phyloP scores from a whole-genome alignment of 1,284 basidiomycete species.

The Microstroma glucosiphilum region DNA sequence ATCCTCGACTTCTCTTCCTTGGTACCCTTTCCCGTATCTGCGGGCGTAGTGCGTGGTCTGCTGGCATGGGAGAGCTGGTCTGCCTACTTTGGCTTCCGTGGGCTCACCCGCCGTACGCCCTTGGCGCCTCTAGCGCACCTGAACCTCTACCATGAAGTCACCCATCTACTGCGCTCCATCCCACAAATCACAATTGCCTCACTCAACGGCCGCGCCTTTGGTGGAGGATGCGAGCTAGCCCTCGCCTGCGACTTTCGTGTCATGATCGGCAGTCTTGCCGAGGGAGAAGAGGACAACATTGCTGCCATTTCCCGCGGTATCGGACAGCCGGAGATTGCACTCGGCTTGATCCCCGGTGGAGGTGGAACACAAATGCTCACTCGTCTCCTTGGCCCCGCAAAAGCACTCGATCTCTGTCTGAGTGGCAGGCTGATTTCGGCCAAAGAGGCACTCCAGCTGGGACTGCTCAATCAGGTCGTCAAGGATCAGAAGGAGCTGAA shows the following conservation, averaged over 20 bases:
- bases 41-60: background rate
- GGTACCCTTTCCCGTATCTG: background rate
- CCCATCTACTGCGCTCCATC: slow-evolving; percentile 11
- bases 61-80: slow-evolving; percentile 4
- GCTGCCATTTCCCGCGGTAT: slow-evolving; percentile 7
- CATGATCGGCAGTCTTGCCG: slow-evolving; percentile 14
- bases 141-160: slow-evolving; percentile 10
- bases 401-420: slow-evolving; percentile 13
- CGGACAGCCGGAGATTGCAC: slow-evolving; percentile 16
- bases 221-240: slow-evolving; percentile 14
- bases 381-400: slow-evolving; percentile 11
- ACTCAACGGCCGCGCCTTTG: slow-evolving; percentile 13
- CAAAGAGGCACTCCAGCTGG: slow-evolving; percentile 11
- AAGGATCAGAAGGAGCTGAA: slow-evolving; percentile 3
- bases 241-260: slow-evolving; percentile 15
- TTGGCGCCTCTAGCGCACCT: slow-evolving; percentile 9
- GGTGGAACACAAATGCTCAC: slow-evolving; percentile 15
- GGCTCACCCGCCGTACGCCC: slow-evolving; percentile 1
- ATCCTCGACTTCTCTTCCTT: slow-evolving; percentile 9
- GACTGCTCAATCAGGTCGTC: slow-evolving; percentile 8
- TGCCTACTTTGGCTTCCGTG: slow-evolving; percentile 5
- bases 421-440: slow-evolving; percentile 6
- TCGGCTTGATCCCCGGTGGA: slow-evolving; percentile 16
- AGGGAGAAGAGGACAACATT: slow-evolving; percentile 8
- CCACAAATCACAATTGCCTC: slow-evolving; percentile 15